Evolutionary conservation across 371 early-diverging fungal species (phyloP), one percentile per base, ranked within the genome.

Genomic region (Capillidium rhysosporum): DNA sequence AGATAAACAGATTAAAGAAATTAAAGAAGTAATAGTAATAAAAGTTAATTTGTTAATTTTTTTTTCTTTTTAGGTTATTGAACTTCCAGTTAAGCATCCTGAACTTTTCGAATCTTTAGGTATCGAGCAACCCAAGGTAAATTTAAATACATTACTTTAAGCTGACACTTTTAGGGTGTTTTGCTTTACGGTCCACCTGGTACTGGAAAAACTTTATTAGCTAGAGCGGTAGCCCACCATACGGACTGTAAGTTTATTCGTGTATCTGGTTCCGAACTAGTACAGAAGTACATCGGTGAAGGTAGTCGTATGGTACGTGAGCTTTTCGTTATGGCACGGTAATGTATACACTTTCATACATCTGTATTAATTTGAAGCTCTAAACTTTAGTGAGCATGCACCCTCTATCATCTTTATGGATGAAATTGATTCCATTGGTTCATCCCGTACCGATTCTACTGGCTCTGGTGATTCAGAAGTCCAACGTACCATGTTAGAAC

Each of bases 351-450:
- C n/a, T n/a, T n/a, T n/a, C n/a, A n/a, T n/a, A n/a, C n/a, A n/a
- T n/a, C n/a, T n/a, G n/a, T n/a, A n/a, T n/a, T n/a, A n/a, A n/a
- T n/a, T n/a, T n/a, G n/a, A n/a, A n/a, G n/a, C n/a, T n/a, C n/a
- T n/a, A n/a, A n/a, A n/a, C n/a, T n/a, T n/a, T 20, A 95, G 94
- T 66, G 97, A 97, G 61, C 98, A 99, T 68, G 80, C 92, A 24
- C 99, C 99, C 1, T 86, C 99, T 20, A 99, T 99, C 64, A 98
- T 99, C 63, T 99, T 99, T 65, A 98, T 99, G 64, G 99, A 99
- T 71, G 99, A 99, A 70, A 79, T 99, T 63, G 99, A 99, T 69
- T 98, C 99, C 40, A 85, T 99, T 59, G 99, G 99, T 59, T 95
- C 98, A 26, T 98, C 98, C 71, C 88, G 99, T 64, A 93, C 91